Evolutionary conservation across 257 asterid species (phyloP).

Genomic region (Ehretia macrophylla): DNA sequence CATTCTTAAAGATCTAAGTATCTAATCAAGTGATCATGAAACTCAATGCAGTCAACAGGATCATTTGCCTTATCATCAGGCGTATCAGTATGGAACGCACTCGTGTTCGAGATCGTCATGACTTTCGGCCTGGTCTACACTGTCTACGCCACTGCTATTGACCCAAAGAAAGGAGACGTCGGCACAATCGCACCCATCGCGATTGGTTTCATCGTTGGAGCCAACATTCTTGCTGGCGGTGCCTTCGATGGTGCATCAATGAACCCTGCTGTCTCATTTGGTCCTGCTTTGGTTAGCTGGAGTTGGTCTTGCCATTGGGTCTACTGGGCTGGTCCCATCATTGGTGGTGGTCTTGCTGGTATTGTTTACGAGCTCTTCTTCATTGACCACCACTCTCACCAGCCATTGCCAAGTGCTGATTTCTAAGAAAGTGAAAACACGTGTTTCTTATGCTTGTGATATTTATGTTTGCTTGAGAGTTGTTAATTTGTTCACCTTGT

Average conservation of each 20-base stretch:
- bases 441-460: background rate
- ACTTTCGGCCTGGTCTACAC: constrained; percentile 79
- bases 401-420: constrained; percentile 36
- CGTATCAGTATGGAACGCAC: constrained; percentile 51
- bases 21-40: background rate
- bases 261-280: constrained; percentile 83
- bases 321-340: constrained; percentile 74
- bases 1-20: too few relatives aligned
- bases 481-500: background rate
- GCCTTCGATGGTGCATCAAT: constrained; percentile 77
- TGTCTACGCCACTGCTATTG: constrained; percentile 69
- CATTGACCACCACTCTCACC: constrained; percentile 42
- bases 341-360: constrained; percentile 64
- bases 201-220: constrained; percentile 67
- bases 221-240: constrained; percentile 70
- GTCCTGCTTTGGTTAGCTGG: constrained; percentile 64
- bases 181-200: constrained; percentile 67
- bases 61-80: constrained; percentile 28
- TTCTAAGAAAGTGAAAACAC: too few relatives aligned
- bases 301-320: constrained; percentile 64
- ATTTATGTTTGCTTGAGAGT: background rate
- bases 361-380: constrained; percentile 53
- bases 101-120: constrained; percentile 70
- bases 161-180: constrained; percentile 64
- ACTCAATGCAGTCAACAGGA: constrained; percentile 12